Evolutionary conservation across 23 red algal genomes (phyloP), one percentile per base, ranked within the genome.

Genomic region (Pyropia yezoensis): DNA sequence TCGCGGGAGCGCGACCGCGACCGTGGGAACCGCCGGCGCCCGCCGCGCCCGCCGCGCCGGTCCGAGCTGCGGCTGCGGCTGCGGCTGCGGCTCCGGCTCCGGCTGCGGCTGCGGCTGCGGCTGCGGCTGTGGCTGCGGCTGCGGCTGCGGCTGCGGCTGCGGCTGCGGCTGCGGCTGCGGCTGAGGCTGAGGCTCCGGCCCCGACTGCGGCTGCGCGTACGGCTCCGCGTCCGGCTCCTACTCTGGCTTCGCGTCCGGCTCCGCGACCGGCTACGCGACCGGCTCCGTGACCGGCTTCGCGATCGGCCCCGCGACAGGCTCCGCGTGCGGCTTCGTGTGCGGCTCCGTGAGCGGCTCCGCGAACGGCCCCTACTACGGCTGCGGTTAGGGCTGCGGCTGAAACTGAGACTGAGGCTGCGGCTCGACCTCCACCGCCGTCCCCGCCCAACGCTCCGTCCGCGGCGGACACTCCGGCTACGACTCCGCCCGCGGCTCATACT

Each of bases 381-480:
- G 65, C 68, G 23, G 68, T 69, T 47, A 61, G 63, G 25, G 57
- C 23, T 58, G 27, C 74, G n/a, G 58, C 67, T 22, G 79, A 83
- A 58, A 65, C 74, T 59, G 55, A 21, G 55, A 15, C 55, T 59
- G 55, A 59, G 3, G 55, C 19, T 59, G 7, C 55, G 19, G 55
- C 55, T 59, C 25, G 19, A 59, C 39, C 39, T 3, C 39, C 39
- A 47, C 11, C 39, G 39, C 39, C 39, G 39, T 13, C 39, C 39
- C 39, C 39, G 39, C 39, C 39, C 39, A 8, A 47, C 7, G 9
- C 39, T 47, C 39, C 9, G 39, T 47, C 39, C 39, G 39, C 11
- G 39, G 39, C 39, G 39, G 39, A 47, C 39, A 47, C 39, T 47
- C 7, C 39, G 39, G 39, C 39, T 47, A 47, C 39, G 39, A 8